Evolutionary conservation across 169 alveolate species (phyloP).

Genomic region (Eimeria necatrix): DNA sequence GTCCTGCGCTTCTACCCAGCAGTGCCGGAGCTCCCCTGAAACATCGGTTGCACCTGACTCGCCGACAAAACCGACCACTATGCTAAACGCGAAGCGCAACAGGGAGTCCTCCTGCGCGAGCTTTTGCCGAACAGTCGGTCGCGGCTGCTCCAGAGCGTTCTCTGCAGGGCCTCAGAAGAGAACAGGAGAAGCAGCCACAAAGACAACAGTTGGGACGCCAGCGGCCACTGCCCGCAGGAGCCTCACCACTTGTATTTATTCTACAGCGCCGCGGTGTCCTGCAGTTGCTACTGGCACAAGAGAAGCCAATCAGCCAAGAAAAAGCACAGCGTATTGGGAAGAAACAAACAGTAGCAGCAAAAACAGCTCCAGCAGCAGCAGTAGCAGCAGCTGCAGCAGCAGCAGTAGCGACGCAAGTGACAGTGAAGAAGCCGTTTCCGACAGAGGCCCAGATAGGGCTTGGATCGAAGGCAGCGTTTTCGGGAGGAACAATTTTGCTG

Average conservation of each 20-base stretch:
- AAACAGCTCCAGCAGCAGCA: conserved; percentile 34
- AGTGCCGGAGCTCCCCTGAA: conserved; percentile 51
- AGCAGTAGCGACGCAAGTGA: conserved; percentile 37
- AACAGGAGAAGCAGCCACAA: conserved; percentile 45
- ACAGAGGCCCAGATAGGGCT: conserved; percentile 21
- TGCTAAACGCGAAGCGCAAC: conserved; percentile 2
- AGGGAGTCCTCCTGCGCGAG: conserved; percentile 44
- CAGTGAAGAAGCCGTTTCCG: conserved; percentile 5
- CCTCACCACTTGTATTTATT: conserved; percentile 66
- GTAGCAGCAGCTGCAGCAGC: conserved; percentile 58
- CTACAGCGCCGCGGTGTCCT: conserved; percentile 20
- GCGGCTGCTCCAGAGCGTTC: conserved; percentile 57
- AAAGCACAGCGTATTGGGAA: conserved; percentile 52
- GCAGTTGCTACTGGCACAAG: background rate
- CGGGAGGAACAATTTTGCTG: conserved; percentile 9
- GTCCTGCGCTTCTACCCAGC: conserved; percentile 25
- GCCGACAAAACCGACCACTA: background rate
- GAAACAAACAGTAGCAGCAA: conserved; percentile 70
- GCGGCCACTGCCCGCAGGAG: conserved; percentile 73
- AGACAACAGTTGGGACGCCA: background rate
- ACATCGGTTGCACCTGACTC: background rate
- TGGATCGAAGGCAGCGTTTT: conserved; percentile 5
- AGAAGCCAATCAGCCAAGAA: conserved; percentile 12
- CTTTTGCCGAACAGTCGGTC: conserved; percentile 22
- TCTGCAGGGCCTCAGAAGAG: conserved; percentile 71